Conservation (phyloP, 192 early-diverging fungal species). For the Gryganskiella cystojenkinii region DNA sequence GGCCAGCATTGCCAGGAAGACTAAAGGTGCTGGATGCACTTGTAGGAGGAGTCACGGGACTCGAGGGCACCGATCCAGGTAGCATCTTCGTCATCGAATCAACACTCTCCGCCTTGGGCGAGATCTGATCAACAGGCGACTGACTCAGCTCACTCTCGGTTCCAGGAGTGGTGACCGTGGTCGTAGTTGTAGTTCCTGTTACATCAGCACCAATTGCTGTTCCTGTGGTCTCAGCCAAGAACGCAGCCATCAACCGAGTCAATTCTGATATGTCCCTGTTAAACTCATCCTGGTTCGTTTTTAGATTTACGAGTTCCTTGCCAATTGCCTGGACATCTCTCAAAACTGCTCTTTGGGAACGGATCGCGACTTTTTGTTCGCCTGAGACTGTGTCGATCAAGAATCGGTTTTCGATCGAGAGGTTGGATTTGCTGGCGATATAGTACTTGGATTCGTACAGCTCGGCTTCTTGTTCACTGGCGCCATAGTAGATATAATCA, state of each 20-base stretch:
- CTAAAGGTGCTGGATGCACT: too few species aligned
- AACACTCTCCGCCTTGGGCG: too few species aligned
- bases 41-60: too few species aligned
- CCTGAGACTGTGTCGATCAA: constrained; percentile 24
- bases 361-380: constrained; percentile 19
- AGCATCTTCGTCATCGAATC: too few species aligned
- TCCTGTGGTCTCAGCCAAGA: constrained; percentile 26
- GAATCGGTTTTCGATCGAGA: constrained; percentile 47
- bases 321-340: constrained; percentile 22
- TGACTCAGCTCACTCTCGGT: too few species aligned
- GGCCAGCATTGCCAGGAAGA: too few species aligned
- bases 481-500: constrained; percentile 47
- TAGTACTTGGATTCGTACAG: constrained; percentile 34
- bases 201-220: too few species aligned
- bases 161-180: too few species aligned
- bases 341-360: constrained; percentile 13
- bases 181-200: too few species aligned
- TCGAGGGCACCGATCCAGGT: too few species aligned
- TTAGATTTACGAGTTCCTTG: constrained; percentile 8
- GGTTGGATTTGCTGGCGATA: constrained; percentile 40
- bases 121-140: too few species aligned
- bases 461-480: constrained; percentile 47
- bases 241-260: constrained; percentile 10
- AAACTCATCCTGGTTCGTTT: constrained; percentile 18
- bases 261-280: constrained; percentile 18